Base-by-base conservation (phyloP, 306 rosid genomes). In the Quercus variabilis region DNA sequence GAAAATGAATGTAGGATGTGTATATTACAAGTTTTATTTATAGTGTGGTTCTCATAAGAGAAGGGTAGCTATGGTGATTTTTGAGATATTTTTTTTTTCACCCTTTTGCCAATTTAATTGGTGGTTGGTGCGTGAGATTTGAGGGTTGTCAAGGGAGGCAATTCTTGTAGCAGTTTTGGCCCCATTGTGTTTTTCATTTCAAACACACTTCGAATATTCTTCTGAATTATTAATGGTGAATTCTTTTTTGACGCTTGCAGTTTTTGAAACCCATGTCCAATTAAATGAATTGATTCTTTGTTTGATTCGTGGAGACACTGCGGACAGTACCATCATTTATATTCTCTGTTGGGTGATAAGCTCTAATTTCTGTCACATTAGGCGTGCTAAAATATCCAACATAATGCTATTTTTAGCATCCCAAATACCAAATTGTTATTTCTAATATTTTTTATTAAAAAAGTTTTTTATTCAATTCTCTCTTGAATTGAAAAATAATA, bases 1-100 rank as follows among this genome's bases (percentile, higher is more conserved):
- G 93, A 83, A 80, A 83, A 74, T 82, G 85, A 64, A 71, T 78
- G 90, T 87, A 89, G 88, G 84, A 89, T 81, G 88, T 94, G 97
- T 91, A 89, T 89, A 92, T 81, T 88, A 81, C 31, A 79, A 76
- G 81, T 84, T 81, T 86, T 64, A 68, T 74, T 85, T 73, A 85
- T 83, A 87, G 88, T 82, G 78, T 81, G 83, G 82, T 87, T 78
- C 87, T 67, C 54, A 41, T 76, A 83, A 65, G 82, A 64, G 65
- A 58, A 79, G 82, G 85, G 55, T 79, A 76, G 88, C 73, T 60
- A 56, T 78, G 79, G 89, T 82, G 76, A 80, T 84, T 49, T 79
- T 81, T 82, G 83, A 70, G 87, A 31, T 76, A 76, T 81, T 83
- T 74, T 41, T 80, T 31, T 33, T 64, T 77, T 74, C 57, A 76